Evolutionary conservation across 257 asterid species (phyloP).

Genomic region (Verbena officinalis): DNA sequence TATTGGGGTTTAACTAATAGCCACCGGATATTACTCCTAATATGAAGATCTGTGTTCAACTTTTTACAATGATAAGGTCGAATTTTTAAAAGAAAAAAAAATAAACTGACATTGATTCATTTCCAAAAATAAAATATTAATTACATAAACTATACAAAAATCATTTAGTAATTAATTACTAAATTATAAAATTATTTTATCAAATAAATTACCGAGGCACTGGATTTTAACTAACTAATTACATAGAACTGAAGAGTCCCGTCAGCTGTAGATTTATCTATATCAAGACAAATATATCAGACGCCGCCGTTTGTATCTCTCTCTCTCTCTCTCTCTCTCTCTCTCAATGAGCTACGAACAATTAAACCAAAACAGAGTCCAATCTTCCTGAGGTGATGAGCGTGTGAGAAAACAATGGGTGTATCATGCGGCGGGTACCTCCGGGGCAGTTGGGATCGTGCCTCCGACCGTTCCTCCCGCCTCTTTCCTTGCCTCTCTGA

Average conservation of each 20-base stretch:
- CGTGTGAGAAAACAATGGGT: conserved; percentile 61
- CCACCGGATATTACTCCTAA: no score
- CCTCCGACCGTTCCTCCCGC: conserved; percentile 72
- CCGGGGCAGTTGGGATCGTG: conserved; percentile 62
- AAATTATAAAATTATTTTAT: no score
- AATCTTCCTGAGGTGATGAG: conserved; percentile 32
- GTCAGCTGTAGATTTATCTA: conserved; percentile 13
- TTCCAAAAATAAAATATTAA: no score
- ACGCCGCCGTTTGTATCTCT: conserved; percentile 28
- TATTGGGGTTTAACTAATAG: no score
- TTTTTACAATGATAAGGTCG: no score
- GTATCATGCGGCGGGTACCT: conserved; percentile 52
- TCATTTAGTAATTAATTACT: no score
- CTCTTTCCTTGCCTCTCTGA: conserved; percentile 86
- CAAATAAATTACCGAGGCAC: no score
- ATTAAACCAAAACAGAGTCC: conserved; percentile 34
- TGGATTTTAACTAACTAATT: no score
- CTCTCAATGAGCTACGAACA: conserved; percentile 28
- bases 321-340: not conserved
- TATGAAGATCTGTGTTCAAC: no score
- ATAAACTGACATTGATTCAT: no score
- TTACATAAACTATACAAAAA: no score
- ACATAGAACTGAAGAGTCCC: conserved; percentile 3
- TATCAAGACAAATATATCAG: not conserved
- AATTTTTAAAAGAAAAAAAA: no score